Base-by-base conservation (phyloP, 306 rosid species). In the Quercus robur region DNA sequence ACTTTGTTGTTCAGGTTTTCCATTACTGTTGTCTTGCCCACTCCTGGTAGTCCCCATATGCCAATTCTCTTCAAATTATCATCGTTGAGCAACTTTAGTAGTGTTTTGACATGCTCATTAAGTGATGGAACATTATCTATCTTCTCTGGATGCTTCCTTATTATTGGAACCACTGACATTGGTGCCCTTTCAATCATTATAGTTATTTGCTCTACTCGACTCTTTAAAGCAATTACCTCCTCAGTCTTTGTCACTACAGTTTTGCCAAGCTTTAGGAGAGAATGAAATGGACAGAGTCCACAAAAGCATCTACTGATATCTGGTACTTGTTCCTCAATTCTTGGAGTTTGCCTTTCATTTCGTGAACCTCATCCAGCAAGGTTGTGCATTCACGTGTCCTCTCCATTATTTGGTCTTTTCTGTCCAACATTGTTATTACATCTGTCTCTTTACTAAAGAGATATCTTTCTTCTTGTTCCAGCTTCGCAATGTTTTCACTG, bases 11-110 rank as follows among this genome's bases (percentile, higher is more conserved):
- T 33, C 46, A 30, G 3, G 19, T 64, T 64, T 26, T 64, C 70
- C 70, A 64, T 64, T 13, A 64, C 44, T 13, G 38, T 64, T 64
- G 46, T 64, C 15, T 64, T 64, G 30, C 70, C 70, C 20, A 64
- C 70, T 30, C 70, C 70, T 4, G 70, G 70, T 3, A 26, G 70
- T 64, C 38, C 70, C 70, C 70, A 64, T 64, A 64, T 64, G 70
- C 70, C 30, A 30, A 64, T 30, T 64, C 70, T 30, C 38, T 64
- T 64, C 5, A 26, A 26, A 6, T 28, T 41, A 4, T 64, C 70
- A 11, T 64, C 5, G 26, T 64, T 14, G 20, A 64, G 70, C 19
- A 12, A 64, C n/a, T 26, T 41, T 64, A 26, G n/a, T 26, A 28
- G 44, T 2, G 18, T 14, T 30, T 64, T 19, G 1, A 64, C 70